Percentiles rank a stretch among this genome's conserved stretches.
These are phyloP conservation scores for Colletotrichum shisoi DNA, from an alignment of 2,329 filamentous ascomycete genomes.

Conservation along the genomic window DNA sequence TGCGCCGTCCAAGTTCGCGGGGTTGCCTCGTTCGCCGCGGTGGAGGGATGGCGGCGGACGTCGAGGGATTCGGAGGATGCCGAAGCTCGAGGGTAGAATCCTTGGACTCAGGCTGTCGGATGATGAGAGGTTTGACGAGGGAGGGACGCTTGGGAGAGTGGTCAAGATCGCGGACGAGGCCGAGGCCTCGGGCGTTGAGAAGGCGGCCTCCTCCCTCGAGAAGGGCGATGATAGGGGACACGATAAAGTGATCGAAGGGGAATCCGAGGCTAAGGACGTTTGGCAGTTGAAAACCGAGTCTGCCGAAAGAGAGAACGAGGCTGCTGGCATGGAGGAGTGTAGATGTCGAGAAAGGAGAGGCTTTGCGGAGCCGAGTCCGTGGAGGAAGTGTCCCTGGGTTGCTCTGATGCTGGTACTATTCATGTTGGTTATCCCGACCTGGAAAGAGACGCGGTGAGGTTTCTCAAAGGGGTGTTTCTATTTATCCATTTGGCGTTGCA, in stretches of 20 bases:
- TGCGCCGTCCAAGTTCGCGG: neutral
- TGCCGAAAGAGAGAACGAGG: neutral
- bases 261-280: neutral
- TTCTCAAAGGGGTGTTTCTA: neutral
- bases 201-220: neutral
- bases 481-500: neutral
- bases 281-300: neutral
- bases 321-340: neutral
- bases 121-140: neutral
- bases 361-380: neutral
- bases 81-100: neutral
- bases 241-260: neutral
- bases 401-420: constrained; percentile 3
- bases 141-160: neutral
- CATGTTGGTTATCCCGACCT: neutral
- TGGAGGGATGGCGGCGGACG: neutral
- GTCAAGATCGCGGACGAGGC: neutral
- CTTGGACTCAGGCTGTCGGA: neutral
- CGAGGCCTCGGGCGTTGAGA: neutral
- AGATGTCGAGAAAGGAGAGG: neutral
- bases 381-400: constrained; percentile 9
- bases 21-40: neutral
- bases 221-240: neutral
- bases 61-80: neutral
- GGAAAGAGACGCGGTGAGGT: neutral